Percentiles rank a stretch among this genome's conserved stretches.
Conservation (phyloP, 805 yeast species). For the Cyberlindnera sargentensis region DNA sequence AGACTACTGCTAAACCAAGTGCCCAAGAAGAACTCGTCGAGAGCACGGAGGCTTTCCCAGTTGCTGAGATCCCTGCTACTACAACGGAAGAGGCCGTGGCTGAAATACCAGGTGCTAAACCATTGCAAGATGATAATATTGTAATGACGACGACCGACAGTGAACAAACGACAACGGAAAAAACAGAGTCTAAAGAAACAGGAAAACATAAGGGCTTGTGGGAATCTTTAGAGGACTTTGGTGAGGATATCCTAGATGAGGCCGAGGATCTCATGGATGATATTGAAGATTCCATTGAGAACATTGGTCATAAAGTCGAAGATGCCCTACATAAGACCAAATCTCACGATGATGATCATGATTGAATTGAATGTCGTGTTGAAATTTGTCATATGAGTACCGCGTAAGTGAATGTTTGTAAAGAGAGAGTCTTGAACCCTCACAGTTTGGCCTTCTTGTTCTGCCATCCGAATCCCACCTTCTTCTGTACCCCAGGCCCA, state of each 20-base stretch:
- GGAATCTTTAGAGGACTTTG: slow-evolving; percentile 22
- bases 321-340: slow-evolving; percentile 9
- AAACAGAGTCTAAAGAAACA: slow-evolving; percentile 4
- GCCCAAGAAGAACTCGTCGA: no score
- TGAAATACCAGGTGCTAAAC: not conserved
- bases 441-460: slow-evolving; percentile 32
- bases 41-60: no score
- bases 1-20: no score
- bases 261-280: slow-evolving; percentile 12
- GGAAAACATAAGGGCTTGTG: slow-evolving; percentile 19
- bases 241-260: slow-evolving; percentile 15
- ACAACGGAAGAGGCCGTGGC: not conserved
- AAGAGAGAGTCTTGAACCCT: not conserved
- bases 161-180: not conserved
- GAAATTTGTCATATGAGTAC: not conserved
- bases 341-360: not conserved
- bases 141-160: not conserved
- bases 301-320: slow-evolving; percentile 4
- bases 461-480: slow-evolving; percentile 64
- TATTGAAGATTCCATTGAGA: slow-evolving; percentile 13
- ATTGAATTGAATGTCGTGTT: no score
- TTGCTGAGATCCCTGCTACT: not conserved
- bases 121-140: no score
- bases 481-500: slow-evolving; percentile 47
- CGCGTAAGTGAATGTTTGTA: not conserved